These are phyloP conservation scores for Lasiodiplodia sp. DNA, from an alignment of 2,329 filamentous ascomycete genomes.

Conservation along the genomic window DNA sequence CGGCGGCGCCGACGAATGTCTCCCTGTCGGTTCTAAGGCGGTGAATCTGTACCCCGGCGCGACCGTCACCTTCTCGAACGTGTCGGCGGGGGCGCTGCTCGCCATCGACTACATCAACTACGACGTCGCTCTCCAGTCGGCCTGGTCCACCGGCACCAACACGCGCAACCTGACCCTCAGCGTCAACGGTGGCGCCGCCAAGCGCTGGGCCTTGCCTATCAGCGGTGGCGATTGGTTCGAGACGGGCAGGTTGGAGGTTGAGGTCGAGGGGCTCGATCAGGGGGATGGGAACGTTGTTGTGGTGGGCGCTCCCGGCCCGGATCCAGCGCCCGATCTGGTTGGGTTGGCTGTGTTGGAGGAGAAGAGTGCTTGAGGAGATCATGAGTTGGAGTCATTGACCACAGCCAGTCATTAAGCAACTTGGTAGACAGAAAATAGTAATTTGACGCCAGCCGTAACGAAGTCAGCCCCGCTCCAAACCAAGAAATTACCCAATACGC, in stretches of 20 bases:
- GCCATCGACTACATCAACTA: slow-evolving; percentile 49
- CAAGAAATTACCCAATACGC: too few species aligned
- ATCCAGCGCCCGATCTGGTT: slow-evolving; percentile 40
- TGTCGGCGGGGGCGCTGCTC: slow-evolving; percentile 42
- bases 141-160: slow-evolving; percentile 44
- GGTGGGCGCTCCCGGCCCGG: slow-evolving; percentile 34
- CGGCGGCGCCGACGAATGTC: slow-evolving; percentile 37
- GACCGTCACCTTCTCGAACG: slow-evolving; percentile 39
- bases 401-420: too few species aligned
- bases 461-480: too few species aligned
- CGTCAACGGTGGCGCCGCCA: slow-evolving; percentile 47
- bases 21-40: slow-evolving; percentile 44
- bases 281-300: slow-evolving; percentile 37
- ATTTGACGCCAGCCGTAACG: too few species aligned
- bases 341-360: slow-evolving; percentile 35
- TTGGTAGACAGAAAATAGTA: too few species aligned
- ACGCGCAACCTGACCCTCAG: slow-evolving; percentile 46
- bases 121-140: slow-evolving; percentile 47
- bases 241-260: slow-evolving; percentile 34
- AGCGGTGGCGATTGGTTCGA: slow-evolving; percentile 51
- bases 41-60: slow-evolving; percentile 40
- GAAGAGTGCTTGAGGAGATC: neutral
- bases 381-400: neutral
- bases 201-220: slow-evolving; percentile 48
- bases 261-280: slow-evolving; percentile 39